These are phyloP conservation scores for Ceratobasidium papillatum DNA, from an alignment of 1,284 basidiomycete species.

Conservation along the genomic window DNA sequence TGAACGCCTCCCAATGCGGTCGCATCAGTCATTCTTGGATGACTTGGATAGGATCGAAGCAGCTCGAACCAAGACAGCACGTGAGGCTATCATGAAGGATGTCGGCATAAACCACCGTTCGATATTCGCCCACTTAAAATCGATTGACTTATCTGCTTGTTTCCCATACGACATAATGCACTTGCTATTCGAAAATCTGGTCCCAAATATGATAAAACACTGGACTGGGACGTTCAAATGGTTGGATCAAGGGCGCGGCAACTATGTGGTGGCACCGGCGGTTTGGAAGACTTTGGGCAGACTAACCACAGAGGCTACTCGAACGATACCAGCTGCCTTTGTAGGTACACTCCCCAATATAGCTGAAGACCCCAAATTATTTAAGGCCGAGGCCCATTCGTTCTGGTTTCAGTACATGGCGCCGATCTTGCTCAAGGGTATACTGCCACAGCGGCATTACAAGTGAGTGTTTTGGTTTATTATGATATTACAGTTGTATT, in stretches of 20 bases:
- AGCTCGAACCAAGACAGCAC: background rate
- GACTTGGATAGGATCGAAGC: background rate
- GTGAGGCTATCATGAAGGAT: background rate
- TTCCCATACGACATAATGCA: slow-evolving; percentile 45
- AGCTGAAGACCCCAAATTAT: slow-evolving; percentile 48
- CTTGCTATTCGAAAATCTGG: slow-evolving; percentile 42
- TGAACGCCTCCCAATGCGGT: slow-evolving; percentile 18
- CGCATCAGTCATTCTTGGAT: background rate
- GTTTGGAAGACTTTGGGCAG: slow-evolving; percentile 57
- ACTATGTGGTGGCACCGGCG: slow-evolving; percentile 42
- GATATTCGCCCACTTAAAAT: slow-evolving; percentile 5
- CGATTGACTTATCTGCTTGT: slow-evolving; percentile 12
- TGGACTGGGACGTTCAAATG: slow-evolving; percentile 41
- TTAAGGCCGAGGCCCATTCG: slow-evolving; percentile 52
- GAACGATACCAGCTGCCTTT: slow-evolving; percentile 56
- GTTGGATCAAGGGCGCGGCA: slow-evolving; percentile 16
- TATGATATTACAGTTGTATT: too few species aligned
- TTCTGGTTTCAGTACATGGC: slow-evolving; percentile 57
- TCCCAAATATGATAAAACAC: slow-evolving; percentile 33
- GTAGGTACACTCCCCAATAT: slow-evolving; percentile 55
- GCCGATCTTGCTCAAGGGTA: slow-evolving; percentile 53
- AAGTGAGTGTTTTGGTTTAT: too few species aligned
- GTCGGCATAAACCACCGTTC: slow-evolving; percentile 35
- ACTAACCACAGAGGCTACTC: slow-evolving; percentile 49
- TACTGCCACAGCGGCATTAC: slow-evolving; percentile 51